phyloP scores from a whole-genome alignment of 2,329 filamentous ascomycete genomes.

The Fusarium aywerte region DNA sequence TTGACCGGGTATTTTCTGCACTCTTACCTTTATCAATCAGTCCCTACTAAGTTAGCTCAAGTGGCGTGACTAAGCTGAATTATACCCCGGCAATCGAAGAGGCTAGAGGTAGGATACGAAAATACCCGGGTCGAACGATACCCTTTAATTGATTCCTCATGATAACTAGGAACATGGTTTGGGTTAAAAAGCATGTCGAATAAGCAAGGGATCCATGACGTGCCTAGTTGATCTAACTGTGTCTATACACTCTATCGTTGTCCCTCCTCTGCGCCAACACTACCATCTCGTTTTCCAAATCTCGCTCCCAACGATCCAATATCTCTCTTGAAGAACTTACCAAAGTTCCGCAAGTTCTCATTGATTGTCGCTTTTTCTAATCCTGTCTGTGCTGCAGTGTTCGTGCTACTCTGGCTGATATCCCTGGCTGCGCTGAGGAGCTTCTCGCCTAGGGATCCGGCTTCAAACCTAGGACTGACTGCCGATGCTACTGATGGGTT shows the following conservation, averaged over 20 bases:
- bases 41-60: neutral
- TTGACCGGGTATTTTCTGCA: constrained; percentile 1
- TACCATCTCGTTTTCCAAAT: constrained; percentile 72
- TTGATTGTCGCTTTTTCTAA: constrained; percentile 79
- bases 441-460: constrained; percentile 84
- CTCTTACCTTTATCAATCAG: constrained; percentile 34
- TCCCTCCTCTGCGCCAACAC: constrained; percentile 47
- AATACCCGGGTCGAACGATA: neutral
- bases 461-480: constrained; percentile 74
- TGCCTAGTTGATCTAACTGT: constrained; percentile 1
- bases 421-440: constrained; percentile 89
- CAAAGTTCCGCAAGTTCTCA: constrained; percentile 94
- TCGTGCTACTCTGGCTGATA: constrained; percentile 69
- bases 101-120: constrained; percentile 1
- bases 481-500: constrained; percentile 57
- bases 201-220: constrained; percentile 4
- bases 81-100: neutral
- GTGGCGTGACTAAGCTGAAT: constrained; percentile 11
- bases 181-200: neutral
- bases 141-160: constrained; percentile 38
- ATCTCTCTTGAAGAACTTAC: constrained; percentile 94
- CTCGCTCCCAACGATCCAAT: constrained; percentile 78
- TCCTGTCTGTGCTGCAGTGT: constrained; percentile 53
- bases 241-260: constrained; percentile 28
- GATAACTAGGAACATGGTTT: constrained; percentile 17